phyloP scores from a whole-genome alignment of 2,329 filamentous ascomycete genomes.

The Cucurbitaria berberidis region DNA sequence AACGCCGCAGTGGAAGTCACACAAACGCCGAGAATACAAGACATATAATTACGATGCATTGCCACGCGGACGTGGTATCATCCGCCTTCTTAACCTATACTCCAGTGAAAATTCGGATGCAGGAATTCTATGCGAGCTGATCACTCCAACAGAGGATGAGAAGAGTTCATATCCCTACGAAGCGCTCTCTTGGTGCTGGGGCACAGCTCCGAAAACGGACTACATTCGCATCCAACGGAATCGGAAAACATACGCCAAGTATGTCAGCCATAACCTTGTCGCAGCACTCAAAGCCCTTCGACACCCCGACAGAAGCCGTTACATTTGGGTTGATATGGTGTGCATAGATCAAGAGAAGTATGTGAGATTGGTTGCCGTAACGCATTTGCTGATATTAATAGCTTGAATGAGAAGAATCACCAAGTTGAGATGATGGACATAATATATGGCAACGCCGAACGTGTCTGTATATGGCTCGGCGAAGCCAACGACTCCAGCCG shows the following conservation, averaged over 20 bases:
- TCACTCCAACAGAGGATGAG: background rate
- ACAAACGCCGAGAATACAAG: slow-evolving; percentile 9
- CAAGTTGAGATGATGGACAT: slow-evolving; percentile 29
- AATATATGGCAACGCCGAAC: slow-evolving; percentile 19
- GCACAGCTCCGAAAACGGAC: background rate
- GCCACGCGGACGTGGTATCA: slow-evolving; percentile 4
- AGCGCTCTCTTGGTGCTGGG: slow-evolving; percentile 29
- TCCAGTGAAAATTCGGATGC: slow-evolving; percentile 14
- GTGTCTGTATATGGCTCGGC: slow-evolving; percentile 34
- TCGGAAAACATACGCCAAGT: background rate
- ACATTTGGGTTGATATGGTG: slow-evolving; percentile 13
- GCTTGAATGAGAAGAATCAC: slow-evolving; percentile 19
- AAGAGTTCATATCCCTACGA: slow-evolving; percentile 12
- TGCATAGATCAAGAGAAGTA: slow-evolving; percentile 13
- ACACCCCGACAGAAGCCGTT: background rate
- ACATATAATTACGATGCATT: slow-evolving; percentile 9
- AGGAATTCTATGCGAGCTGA: slow-evolving; percentile 18
- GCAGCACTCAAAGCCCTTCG: slow-evolving; percentile 11
- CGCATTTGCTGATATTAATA: slow-evolving; percentile 8
- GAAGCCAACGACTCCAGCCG: slow-evolving; percentile 30
- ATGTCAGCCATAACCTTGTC: slow-evolving; percentile 7
- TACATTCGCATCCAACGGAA: slow-evolving; percentile 6
- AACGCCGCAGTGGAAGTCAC: background rate
- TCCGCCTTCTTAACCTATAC: slow-evolving; percentile 18
- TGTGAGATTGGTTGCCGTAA: background rate